Conservation (phyloP, 805 yeast species). For the Lachancea dasiensis region DNA sequence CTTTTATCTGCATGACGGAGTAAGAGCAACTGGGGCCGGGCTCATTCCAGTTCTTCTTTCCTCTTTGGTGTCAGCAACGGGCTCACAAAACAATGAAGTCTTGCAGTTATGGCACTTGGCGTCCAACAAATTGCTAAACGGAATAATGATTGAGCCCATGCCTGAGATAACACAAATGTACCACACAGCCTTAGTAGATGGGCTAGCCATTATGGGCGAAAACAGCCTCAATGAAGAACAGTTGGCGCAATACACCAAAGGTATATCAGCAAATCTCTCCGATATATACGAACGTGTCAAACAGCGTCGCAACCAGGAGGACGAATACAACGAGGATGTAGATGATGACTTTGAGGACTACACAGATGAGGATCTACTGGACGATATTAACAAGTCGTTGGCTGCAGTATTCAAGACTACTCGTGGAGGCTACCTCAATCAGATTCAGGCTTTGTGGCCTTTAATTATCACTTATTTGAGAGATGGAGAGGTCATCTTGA, state of each 20-base stretch:
- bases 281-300: constrained; percentile 69
- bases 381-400: constrained; percentile 75
- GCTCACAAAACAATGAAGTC: constrained; percentile 50
- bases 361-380: constrained; percentile 85
- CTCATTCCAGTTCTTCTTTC: constrained; percentile 72
- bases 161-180: constrained; percentile 76
- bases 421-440: constrained; percentile 51
- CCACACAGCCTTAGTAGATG: constrained; percentile 63
- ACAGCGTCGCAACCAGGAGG: constrained; percentile 68
- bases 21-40: constrained; percentile 83
- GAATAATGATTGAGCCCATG: constrained; percentile 71
- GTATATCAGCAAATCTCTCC: constrained; percentile 53
- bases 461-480: constrained; percentile 51
- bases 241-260: constrained; percentile 48
- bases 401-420: constrained; percentile 62
- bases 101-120: constrained; percentile 66
- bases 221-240: constrained; percentile 51
- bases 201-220: constrained; percentile 62
- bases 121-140: constrained; percentile 59
- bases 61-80: constrained; percentile 48
- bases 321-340: constrained; percentile 80
- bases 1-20: constrained; percentile 91
- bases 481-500: constrained; percentile 62
- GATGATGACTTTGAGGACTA: constrained; percentile 79
- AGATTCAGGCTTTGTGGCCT: constrained; percentile 60